phyloP scores from a whole-genome alignment of 345 rosid species.

The Melaleuca alternifolia region DNA sequence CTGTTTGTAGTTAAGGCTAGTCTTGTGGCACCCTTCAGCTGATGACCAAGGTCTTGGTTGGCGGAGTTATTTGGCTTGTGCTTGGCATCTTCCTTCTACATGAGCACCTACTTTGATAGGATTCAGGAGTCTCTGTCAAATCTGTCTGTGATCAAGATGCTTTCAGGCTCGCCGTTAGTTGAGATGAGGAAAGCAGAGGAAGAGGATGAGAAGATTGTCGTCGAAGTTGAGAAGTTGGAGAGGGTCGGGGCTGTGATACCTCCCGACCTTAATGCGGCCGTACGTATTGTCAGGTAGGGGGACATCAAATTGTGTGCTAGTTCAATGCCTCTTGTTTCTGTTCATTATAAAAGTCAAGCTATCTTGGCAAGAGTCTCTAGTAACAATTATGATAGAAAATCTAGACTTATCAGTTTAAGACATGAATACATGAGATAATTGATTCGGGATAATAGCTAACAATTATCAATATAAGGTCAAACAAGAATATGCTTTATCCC shows the following conservation, averaged over 20 bases:
- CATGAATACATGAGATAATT: too few relatives aligned
- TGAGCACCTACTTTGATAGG: slow-evolving; percentile 62
- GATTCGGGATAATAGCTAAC: too few relatives aligned
- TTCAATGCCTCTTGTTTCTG: too few relatives aligned
- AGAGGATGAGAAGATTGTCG: slow-evolving; percentile 27
- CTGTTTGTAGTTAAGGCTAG: too few relatives aligned
- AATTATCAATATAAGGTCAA: too few relatives aligned
- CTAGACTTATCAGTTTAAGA: too few relatives aligned
- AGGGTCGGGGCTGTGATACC: slow-evolving; percentile 13
- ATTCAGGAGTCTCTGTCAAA: slow-evolving; percentile 56
- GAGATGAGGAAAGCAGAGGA: slow-evolving; percentile 39
- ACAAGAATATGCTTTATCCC: too few relatives aligned
- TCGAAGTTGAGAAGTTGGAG: slow-evolving; percentile 30
- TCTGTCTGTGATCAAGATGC: slow-evolving; percentile 47
- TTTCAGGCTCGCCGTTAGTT: slow-evolving; percentile 51
- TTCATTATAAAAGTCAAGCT: too few relatives aligned
- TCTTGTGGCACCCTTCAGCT: slow-evolving; percentile 5
- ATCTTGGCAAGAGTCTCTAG: too few relatives aligned
- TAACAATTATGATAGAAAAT: too few relatives aligned
- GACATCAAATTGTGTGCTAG: too few relatives aligned
- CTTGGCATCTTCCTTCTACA: slow-evolving; percentile 56
- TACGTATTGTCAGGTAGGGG: too few relatives aligned
- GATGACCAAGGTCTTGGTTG: slow-evolving; percentile 42
- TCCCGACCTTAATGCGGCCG: background rate
- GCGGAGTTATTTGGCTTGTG: slow-evolving; percentile 42